phyloP scores from a whole-genome alignment of 345 rosid genomes.

The Arabis alpina region DNA sequence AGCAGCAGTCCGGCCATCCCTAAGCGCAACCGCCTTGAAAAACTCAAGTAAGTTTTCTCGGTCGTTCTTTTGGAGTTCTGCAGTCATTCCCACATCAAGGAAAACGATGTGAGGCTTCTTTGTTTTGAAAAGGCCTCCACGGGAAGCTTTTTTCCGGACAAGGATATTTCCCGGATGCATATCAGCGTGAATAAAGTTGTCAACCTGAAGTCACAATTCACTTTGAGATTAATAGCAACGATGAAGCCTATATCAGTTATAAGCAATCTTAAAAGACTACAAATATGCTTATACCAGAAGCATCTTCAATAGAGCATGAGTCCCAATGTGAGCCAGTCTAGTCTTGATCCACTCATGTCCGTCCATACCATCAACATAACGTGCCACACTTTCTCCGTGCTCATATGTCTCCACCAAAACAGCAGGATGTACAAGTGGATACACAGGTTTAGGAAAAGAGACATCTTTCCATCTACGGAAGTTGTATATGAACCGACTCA shows the following conservation, averaged over 20 bases:
- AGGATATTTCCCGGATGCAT: conserved; percentile 99
- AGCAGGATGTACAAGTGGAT: conserved; percentile 99
- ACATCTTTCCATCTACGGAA: conserved; percentile 98
- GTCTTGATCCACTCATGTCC: conserved; percentile 79
- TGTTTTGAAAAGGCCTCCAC: conserved; percentile 67
- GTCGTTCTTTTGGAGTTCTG: conserved; percentile 86
- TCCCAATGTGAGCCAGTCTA: conserved; percentile 93
- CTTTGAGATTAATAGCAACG: conserved; percentile 2
- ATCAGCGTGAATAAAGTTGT: conserved; percentile 97
- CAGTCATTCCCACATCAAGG: conserved; percentile 99
- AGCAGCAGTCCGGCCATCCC: conserved; percentile 93
- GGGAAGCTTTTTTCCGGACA: conserved; percentile 72
- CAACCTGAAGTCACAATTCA: conserved; percentile 63
- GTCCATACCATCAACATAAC: conserved; percentile 80
- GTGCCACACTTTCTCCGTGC: conserved; percentile 91
- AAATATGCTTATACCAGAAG: conserved; percentile 65
- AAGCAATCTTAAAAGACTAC: conserved; percentile 6
- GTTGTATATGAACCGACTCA: conserved; percentile 91
- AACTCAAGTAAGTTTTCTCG: conserved; percentile 75
- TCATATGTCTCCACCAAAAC: conserved; percentile 96
- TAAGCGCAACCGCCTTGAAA: conserved; percentile 83
- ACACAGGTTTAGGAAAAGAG: conserved; percentile 96
- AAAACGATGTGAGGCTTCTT: conserved; percentile 94
- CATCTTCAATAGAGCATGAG: conserved; percentile 98
- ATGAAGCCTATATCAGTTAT: conserved; percentile 12